Evolutionary conservation across 345 rosid species (phyloP), one percentile per base, ranked within the genome.

Genomic region (Salix suchowensis): DNA sequence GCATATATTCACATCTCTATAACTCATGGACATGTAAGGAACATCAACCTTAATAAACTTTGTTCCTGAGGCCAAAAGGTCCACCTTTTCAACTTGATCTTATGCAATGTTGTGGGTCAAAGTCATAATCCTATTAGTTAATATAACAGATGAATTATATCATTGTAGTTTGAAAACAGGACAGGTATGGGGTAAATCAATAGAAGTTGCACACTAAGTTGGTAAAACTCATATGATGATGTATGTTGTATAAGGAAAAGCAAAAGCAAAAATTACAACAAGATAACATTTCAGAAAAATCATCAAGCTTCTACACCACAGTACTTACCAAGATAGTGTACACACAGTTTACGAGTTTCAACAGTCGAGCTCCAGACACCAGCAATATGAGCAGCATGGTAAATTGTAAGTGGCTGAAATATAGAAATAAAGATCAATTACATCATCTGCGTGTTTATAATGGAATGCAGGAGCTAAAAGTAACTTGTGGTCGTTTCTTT

Each of bases 301-400:
- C 30, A 66, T 24, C 65, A 30, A 66, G 6, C 10, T 37, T 72
- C 40, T 52, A 64, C 19, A 42, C 40, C 26, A 18, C 24, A 62
- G 73, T 5, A 34, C 82, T 34, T 52, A 92, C 98, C 98, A 71
- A 95, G 97, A 85, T 92, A 96, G 86, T 96, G 99, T 79, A 96
- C 87, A 82, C 84, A 72, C 76, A 96, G 81, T 66, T 90, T 67
- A 72, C 82, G 70, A 64, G 79, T 65, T 77, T 75, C 84, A 68
- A 80, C 64, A 71, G 75, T 79, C 37, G 80, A 67, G 73, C 82
- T 84, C 65, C 76, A 86, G 34, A 76, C 50, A 73, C 88, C 83
- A 79, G 88, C 65, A 82, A 91, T 75, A 88, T 84, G 87, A 78
- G 83, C 65, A 66, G 98, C 92, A 83, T 82, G 82, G 83, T 91